Percentiles rank a stretch among this genome's conserved stretches.
phyloP scores from a whole-genome alignment of 202 grass and related monocot genomes.

The Hordeum pubiflorum region DNA sequence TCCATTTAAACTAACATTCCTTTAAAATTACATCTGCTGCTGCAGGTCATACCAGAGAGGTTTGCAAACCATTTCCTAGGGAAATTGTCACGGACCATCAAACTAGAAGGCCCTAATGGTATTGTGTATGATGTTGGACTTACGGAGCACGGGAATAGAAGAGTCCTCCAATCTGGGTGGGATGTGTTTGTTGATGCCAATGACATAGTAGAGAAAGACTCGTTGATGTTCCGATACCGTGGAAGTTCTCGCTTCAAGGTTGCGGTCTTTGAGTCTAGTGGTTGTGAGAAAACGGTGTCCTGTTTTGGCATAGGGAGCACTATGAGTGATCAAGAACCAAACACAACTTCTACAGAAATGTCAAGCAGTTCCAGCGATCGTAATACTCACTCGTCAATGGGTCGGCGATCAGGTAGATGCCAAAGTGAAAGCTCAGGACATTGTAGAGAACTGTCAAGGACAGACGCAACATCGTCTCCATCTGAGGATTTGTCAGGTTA shows the following conservation, averaged over 20 bases:
- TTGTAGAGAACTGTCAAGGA: not conserved
- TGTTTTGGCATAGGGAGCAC: slow-evolving; percentile 13
- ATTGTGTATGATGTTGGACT: slow-evolving; percentile 19
- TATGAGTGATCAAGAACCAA: not conserved
- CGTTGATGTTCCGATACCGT: slow-evolving; percentile 22
- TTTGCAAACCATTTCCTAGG: slow-evolving; percentile 21
- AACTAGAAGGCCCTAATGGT: slow-evolving; percentile 29
- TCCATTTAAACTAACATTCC: not conserved
- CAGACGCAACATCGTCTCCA: not conserved
- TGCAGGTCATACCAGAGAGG: slow-evolving; percentile 35
- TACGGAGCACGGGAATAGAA: not conserved
- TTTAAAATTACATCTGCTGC: not conserved
- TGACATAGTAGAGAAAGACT: slow-evolving; percentile 29
- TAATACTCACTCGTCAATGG: not conserved
- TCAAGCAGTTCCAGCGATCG: not conserved
- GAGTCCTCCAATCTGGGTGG: slow-evolving; percentile 30
- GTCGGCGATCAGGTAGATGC: not conserved
- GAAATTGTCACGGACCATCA: not conserved
- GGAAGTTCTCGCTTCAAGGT: slow-evolving; percentile 30
- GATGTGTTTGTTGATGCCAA: slow-evolving; percentile 34
- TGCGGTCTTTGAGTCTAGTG: slow-evolving; percentile 28
- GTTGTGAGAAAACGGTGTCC: slow-evolving; percentile 32
- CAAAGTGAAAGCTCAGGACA: not conserved
- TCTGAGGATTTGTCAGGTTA: not conserved
- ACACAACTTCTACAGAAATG: not conserved